phyloP scores from a whole-genome alignment of 2,329 filamentous ascomycete genomes.

The Apiospora rasikravindrae region DNA sequence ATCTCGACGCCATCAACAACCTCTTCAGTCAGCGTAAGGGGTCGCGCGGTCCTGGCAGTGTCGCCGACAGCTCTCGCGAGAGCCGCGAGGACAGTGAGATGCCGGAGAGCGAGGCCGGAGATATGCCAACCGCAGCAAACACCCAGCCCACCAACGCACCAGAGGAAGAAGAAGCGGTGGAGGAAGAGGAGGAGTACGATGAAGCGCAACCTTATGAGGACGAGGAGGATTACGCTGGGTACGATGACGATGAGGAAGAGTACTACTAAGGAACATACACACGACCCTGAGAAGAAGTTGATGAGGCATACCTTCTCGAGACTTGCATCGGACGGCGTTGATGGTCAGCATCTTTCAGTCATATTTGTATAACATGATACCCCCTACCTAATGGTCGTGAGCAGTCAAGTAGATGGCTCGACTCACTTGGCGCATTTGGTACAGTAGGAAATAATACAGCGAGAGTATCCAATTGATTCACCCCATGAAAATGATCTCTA shows the following conservation, averaged over 20 bases:
- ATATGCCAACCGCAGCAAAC: constrained; percentile 24
- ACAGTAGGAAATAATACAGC: background rate
- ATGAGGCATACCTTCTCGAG: background rate
- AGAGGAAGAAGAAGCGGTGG: constrained; percentile 43
- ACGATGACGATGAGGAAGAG: constrained; percentile 36
- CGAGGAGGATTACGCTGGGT: constrained; percentile 29
- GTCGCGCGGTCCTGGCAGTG: constrained; percentile 52
- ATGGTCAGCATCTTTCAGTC: background rate
- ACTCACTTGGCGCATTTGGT: background rate
- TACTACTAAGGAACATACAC: constrained; percentile 27
- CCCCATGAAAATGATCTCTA: background rate
- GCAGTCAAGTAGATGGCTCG: background rate
- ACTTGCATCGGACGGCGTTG: background rate
- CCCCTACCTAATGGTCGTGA: background rate
- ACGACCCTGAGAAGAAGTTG: background rate
- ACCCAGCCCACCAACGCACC: constrained; percentile 40
- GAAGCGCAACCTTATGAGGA: constrained; percentile 40
- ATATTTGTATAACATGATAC: constrained; percentile 5
- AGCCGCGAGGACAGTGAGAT: constrained; percentile 42
- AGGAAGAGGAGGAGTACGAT: constrained; percentile 40
- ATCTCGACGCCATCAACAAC: constrained; percentile 68
- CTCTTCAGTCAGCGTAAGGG: constrained; percentile 57
- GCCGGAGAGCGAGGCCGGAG: constrained; percentile 27
- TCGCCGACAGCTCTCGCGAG: constrained; percentile 41
- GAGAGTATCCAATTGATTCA: background rate